phyloP scores from a whole-genome alignment of 352 stramenopile genomes.

The Phytopythium sindhum region DNA sequence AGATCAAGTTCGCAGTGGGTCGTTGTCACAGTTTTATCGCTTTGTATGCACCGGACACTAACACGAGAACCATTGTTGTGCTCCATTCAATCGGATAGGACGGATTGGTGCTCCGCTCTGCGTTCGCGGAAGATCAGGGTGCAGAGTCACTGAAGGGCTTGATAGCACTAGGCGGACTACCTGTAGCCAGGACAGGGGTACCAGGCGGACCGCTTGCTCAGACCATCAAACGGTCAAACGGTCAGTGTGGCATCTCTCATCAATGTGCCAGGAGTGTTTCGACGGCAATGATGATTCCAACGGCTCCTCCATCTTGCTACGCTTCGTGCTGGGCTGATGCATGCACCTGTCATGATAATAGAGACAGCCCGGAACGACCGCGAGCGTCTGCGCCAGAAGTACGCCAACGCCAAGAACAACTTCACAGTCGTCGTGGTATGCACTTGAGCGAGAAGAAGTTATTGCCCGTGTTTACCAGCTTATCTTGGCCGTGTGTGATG shows the following conservation, averaged over 20 bases:
- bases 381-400: constrained; percentile 73
- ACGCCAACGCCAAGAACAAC: constrained; percentile 77
- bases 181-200: background rate
- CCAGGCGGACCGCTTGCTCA: constrained; percentile 10
- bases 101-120: constrained; percentile 57
- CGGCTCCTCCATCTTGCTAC: background rate
- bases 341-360: background rate
- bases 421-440: constrained; percentile 65
- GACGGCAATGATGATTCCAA: background rate
- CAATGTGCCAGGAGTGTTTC: background rate
- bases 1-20: constrained; percentile 80
- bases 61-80: background rate
- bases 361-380: constrained; percentile 57
- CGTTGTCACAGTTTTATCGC: background rate
- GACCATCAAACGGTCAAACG: constrained; percentile 20
- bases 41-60: background rate
- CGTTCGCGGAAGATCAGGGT: constrained; percentile 38
- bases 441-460: background rate
- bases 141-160: background rate
- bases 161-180: background rate
- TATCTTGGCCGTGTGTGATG: background rate
- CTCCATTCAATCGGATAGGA: constrained; percentile 29
- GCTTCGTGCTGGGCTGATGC: background rate
- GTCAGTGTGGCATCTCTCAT: background rate
- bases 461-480: background rate